phyloP scores from a whole-genome alignment of 1,284 basidiomycete genomes.

The Irpex sp. region DNA sequence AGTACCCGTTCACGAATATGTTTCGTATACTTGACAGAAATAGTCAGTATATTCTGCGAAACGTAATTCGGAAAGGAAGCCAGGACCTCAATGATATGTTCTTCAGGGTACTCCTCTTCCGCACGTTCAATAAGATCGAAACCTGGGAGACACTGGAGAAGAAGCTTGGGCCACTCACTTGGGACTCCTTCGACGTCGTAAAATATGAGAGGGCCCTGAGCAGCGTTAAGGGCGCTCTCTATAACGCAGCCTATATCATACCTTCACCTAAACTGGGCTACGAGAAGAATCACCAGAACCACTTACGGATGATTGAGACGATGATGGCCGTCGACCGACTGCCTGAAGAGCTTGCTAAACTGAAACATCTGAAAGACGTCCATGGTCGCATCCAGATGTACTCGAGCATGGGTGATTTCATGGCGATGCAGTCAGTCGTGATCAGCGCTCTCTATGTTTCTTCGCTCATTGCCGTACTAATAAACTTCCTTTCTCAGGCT shows the following conservation, averaged over 20 bases:
- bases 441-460: neutral
- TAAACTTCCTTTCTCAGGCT: conserved; percentile 24
- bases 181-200: conserved; percentile 30
- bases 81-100: conserved; percentile 34
- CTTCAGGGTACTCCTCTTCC: conserved; percentile 41
- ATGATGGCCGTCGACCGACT: conserved; percentile 36
- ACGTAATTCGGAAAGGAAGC: conserved; percentile 35
- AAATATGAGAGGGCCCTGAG: conserved; percentile 32
- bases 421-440: conserved; percentile 33
- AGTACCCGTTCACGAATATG: conserved; percentile 39
- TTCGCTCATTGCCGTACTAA: neutral
- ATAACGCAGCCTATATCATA: conserved; percentile 37
- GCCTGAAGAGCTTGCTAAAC: conserved; percentile 27
- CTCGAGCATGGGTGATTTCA: conserved; percentile 38
- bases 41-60: conserved; percentile 37
- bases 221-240: conserved; percentile 25
- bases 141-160: conserved; percentile 37
- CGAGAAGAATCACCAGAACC: conserved; percentile 26
- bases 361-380: conserved; percentile 34
- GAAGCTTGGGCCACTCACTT: conserved; percentile 31
- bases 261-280: conserved; percentile 36
- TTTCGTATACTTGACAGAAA: conserved; percentile 39
- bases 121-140: conserved; percentile 37
- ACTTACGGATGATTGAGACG: conserved; percentile 34
- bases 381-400: conserved; percentile 32